Conservation (phyloP, 345 rosid genomes). For the Toxicodendron radicans region DNA sequence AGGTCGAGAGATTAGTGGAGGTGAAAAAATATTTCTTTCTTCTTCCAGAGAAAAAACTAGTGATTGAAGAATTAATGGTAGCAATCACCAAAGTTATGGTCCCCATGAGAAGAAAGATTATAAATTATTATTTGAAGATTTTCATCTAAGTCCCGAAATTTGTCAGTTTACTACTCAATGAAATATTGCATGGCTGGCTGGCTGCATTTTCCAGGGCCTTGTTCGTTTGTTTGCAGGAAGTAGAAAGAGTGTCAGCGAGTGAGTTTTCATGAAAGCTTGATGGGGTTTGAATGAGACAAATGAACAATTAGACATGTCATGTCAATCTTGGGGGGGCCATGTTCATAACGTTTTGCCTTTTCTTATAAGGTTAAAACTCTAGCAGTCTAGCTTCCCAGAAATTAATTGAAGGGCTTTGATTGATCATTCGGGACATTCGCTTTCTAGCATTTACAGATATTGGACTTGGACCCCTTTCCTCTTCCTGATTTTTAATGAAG, state of each 20-base stretch:
- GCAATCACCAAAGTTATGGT: neutral
- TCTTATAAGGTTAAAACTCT: no score
- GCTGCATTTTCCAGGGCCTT: neutral
- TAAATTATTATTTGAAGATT: neutral
- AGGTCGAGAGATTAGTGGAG: no score
- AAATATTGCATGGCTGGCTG: neutral
- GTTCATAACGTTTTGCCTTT: no score
- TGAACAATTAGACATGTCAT: neutral
- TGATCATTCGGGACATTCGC: no score
- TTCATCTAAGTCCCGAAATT: neutral
- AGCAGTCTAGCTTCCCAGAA: no score
- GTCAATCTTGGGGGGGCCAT: neutral
- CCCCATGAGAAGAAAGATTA: conserved; percentile 4
- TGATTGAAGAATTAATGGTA: conserved; percentile 9
- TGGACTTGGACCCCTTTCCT: no score
- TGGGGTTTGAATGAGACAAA: neutral
- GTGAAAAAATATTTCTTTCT: neutral
- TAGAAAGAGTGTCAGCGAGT: neutral
- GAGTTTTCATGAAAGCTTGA: neutral
- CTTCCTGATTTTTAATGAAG: no score
- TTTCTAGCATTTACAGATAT: no score
- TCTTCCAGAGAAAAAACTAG: neutral
- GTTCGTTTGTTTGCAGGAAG: conserved; percentile 19
- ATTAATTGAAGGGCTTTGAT: no score
- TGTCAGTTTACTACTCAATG: neutral